Conservation (phyloP, 768 basidiomycete species). For the Termitomyces bulborhizus region DNA sequence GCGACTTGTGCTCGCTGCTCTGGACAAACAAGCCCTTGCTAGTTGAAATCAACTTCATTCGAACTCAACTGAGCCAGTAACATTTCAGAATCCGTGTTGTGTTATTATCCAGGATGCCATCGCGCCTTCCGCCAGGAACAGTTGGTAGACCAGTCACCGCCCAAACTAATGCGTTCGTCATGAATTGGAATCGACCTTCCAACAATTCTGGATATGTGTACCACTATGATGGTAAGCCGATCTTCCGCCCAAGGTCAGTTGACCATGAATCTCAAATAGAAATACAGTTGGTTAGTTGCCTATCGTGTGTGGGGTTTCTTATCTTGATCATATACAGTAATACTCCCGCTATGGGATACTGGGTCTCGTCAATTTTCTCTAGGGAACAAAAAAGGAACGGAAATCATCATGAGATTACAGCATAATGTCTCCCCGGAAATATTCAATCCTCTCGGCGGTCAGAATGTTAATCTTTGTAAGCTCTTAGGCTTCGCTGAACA, state of each 20-base stretch:
- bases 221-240: constrained; percentile 20
- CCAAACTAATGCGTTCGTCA: constrained; percentile 17
- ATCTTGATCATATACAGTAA: constrained; percentile 8
- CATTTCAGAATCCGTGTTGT: background rate
- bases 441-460: constrained; percentile 22
- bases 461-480: background rate
- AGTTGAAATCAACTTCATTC: background rate
- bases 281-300: constrained; percentile 4
- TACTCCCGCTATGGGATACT: constrained; percentile 18
- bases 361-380: constrained; percentile 14
- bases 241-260: background rate
- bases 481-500: background rate
- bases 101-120: background rate
- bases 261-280: background rate
- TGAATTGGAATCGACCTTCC: constrained; percentile 13
- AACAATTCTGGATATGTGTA: constrained; percentile 9
- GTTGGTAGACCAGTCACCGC: constrained; percentile 7
- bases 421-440: constrained; percentile 13
- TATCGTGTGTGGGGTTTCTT: background rate
- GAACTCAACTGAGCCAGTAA: background rate
- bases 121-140: constrained; percentile 7
- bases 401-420: constrained; percentile 25
- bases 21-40: constrained; percentile 2
- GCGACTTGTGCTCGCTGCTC: constrained; percentile 1
- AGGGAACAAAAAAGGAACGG: constrained; percentile 21